Base-by-base conservation (phyloP, 2,329 filamentous ascomycete species). In the Apiospora hydei region DNA sequence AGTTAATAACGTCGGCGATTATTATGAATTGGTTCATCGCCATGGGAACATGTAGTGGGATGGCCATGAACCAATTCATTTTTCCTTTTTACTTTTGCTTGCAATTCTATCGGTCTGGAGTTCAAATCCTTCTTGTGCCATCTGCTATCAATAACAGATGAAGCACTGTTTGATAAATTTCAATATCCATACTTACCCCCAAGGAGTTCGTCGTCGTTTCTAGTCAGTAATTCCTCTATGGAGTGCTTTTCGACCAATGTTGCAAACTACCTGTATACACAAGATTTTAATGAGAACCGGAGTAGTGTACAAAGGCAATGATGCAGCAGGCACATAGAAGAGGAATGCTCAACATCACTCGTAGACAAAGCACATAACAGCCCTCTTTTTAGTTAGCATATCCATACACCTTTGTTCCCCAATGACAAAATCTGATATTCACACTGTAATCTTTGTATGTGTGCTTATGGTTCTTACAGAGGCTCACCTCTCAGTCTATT, bases 161-260 rank as follows among this genome's bases (percentile, higher is more conserved):
- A 53, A 0, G 1, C n/a, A 30, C 26, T 14, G 10, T 11, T 53
- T 26, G 4, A 14, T 14, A 3, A 26, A 26, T 14, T 5, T 14
- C 3, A 1, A 10, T 14, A 14, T 26, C 11, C 49, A 53, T 53
- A 10, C 26, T 18, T 4, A 2, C 24, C 1, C 26, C 1, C 16
- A 18, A 4, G 16, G 30, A 10, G 10, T 18, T 34, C 0, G 10
- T 21, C 10, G 34, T 8, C 18, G 21, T 4, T 47, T 3, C 5
- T 7, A n/a, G 21, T 3, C n/a, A 49, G 46, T n/a, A n/a, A n/a
- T 1, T n/a, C n/a, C 0, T n/a, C 46, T 3, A 10, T 7, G 1
- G 6, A 49, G 21, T 49, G 18, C 2, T n/a, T n/a, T 3, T n/a
- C 1, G 6, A 8, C 21, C 34, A 18, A 49, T n/a, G 21, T 6